Percentiles rank a stretch among this genome's conserved stretches.
Evolutionary conservation across 2,329 filamentous ascomycete genomes (phyloP).

Genomic region (Hypoxylon rubiginosum): DNA sequence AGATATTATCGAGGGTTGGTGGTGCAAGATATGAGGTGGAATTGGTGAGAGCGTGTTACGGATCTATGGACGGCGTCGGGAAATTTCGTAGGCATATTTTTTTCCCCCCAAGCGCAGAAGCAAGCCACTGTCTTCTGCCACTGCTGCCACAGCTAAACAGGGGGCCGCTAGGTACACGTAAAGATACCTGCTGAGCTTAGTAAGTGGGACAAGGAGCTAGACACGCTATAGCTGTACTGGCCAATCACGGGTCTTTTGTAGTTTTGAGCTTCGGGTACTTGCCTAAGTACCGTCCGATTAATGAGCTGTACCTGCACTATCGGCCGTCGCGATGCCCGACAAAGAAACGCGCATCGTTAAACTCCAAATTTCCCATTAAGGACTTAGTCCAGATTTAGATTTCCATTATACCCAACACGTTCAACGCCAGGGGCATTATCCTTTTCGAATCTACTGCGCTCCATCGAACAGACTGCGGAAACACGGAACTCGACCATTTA

Average conservation of each 20-base stretch:
- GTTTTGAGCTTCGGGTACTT: slow-evolving; percentile 11
- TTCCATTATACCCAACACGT: background rate
- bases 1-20: slow-evolving; percentile 53
- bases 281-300: background rate
- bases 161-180: slow-evolving; percentile 6
- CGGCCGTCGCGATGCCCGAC: slow-evolving; percentile 33
- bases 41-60: slow-evolving; percentile 41
- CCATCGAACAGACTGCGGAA: background rate
- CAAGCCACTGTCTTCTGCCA: slow-evolving; percentile 20
- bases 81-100: slow-evolving; percentile 55
- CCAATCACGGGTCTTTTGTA: slow-evolving; percentile 10
- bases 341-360: slow-evolving; percentile 39
- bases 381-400: background rate
- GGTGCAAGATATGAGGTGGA: slow-evolving; percentile 36
- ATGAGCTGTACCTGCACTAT: slow-evolving; percentile 10
- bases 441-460: background rate
- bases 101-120: slow-evolving; percentile 17
- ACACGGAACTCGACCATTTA: background rate
- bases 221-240: no score
- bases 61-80: slow-evolving; percentile 50
- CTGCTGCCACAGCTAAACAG: slow-evolving; percentile 16
- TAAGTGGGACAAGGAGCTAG: background rate
- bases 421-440: background rate
- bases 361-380: slow-evolving; percentile 6
- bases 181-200: slow-evolving; percentile 19